These are phyloP conservation scores for Microglena sp. DNA, from an alignment of 139 green algal genomes.

Conservation along the genomic window DNA sequence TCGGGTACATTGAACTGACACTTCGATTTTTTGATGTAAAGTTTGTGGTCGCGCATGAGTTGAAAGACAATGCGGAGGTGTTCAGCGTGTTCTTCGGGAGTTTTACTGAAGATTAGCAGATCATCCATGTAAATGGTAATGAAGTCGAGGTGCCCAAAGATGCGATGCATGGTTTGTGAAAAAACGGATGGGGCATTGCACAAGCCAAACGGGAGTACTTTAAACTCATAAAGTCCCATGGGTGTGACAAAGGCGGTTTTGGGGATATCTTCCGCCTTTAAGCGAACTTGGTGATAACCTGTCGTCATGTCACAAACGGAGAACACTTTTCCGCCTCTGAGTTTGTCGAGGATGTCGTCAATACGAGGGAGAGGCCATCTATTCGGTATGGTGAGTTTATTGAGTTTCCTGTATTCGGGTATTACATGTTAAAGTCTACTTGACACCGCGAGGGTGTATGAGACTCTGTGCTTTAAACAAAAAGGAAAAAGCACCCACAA, in stretches of 20 bases:
- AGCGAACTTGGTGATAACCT: slow-evolving; percentile 32
- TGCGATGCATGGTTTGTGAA: slow-evolving; percentile 34
- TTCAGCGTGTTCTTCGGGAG: slow-evolving; percentile 25
- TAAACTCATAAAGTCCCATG: slow-evolving; percentile 31
- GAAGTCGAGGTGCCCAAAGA: slow-evolving; percentile 24
- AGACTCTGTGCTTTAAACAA: too few relatives aligned
- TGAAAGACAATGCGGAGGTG: slow-evolving; percentile 39
- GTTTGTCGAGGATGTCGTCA: slow-evolving; percentile 32
- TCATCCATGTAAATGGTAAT: slow-evolving; percentile 59
- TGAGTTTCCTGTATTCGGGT: slow-evolving; percentile 17
- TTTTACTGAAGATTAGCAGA: slow-evolving; percentile 43
- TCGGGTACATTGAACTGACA: slow-evolving; percentile 30
- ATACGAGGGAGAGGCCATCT: slow-evolving; percentile 25
- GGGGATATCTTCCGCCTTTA: slow-evolving; percentile 15
- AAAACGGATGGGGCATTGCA: slow-evolving; percentile 42
- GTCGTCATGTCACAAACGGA: slow-evolving; percentile 23
- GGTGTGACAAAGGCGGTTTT: slow-evolving; percentile 30
- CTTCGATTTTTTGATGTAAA: slow-evolving; percentile 33
- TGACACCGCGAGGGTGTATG: too few relatives aligned
- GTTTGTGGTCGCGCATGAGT: slow-evolving; percentile 12
- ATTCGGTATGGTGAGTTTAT: slow-evolving; percentile 18
- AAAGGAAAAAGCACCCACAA: too few relatives aligned
- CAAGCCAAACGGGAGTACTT: slow-evolving; percentile 35
- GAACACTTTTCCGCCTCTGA: slow-evolving; percentile 25
- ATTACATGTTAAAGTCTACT: too few relatives aligned